Percentiles rank a stretch among this genome's conserved stretches.
Evolutionary conservation across 192 early-diverging fungal genomes (phyloP).

Genomic region (Spizellomyces punctatus): DNA sequence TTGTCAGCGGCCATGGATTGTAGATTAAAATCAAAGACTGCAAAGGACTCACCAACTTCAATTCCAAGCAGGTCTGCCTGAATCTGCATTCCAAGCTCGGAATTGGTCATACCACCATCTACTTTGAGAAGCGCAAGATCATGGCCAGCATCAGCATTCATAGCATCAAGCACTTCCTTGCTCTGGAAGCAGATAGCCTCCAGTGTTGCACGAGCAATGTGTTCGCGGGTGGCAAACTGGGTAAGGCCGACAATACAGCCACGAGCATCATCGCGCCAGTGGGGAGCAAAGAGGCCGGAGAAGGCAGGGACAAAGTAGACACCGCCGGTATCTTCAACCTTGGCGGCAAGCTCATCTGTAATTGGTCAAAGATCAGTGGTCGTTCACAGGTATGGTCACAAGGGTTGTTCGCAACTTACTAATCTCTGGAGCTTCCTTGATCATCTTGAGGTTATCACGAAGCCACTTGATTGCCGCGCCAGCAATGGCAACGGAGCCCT

Average conservation of each 20-base stretch:
- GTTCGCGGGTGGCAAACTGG: slow-evolving; percentile 81
- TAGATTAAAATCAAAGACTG: too few relatives aligned
- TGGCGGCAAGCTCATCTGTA: slow-evolving; percentile 60
- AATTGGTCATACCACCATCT: slow-evolving; percentile 95
- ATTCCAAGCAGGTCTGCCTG: slow-evolving; percentile 85
- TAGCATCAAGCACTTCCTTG: slow-evolving; percentile 80
- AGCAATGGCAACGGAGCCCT: slow-evolving; percentile 89
- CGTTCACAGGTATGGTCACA: not conserved
- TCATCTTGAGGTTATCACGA: slow-evolving; percentile 83
- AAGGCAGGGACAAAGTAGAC: slow-evolving; percentile 97
- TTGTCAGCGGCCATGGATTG: not conserved
- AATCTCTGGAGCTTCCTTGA: slow-evolving; percentile 73
- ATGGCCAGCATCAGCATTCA: slow-evolving; percentile 75
- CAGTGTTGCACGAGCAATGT: slow-evolving; percentile 84
- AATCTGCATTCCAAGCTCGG: slow-evolving; percentile 89
- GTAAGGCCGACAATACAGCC: slow-evolving; percentile 85
- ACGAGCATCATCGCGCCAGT: slow-evolving; percentile 91
- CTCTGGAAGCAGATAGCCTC: slow-evolving; percentile 92
- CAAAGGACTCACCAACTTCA: slow-evolving; percentile 48
- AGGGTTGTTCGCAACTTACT: slow-evolving; percentile 32
- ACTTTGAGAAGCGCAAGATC: slow-evolving; percentile 77
- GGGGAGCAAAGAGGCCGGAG: slow-evolving; percentile 89
- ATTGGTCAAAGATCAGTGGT: not conserved
- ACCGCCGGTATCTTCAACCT: slow-evolving; percentile 75
- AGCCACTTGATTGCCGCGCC: slow-evolving; percentile 92